Percentiles rank a stretch among this genome's conserved stretches.
phyloP scores from a whole-genome alignment of 2,329 filamentous ascomycete genomes.

The Cladorrhinum sp. region DNA sequence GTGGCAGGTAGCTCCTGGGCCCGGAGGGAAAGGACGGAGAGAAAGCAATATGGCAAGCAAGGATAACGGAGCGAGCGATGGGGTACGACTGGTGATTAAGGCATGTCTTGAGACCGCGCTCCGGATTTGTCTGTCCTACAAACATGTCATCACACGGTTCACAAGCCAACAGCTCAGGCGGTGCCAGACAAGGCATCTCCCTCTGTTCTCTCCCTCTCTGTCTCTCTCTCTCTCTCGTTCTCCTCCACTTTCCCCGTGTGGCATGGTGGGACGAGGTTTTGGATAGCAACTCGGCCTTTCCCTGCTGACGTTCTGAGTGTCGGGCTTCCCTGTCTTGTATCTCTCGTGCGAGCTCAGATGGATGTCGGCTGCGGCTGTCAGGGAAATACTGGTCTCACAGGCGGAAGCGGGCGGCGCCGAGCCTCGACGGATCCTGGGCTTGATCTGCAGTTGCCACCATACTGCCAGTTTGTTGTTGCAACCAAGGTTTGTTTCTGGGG shows the following conservation, averaged over 20 bases:
- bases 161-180: not conserved
- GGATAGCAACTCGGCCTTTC: conserved; percentile 6
- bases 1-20: not conserved
- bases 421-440: conserved; percentile 1
- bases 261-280: conserved; percentile 18
- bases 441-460: not conserved
- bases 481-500: not conserved
- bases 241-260: conserved; percentile 2
- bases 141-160: conserved; percentile 23
- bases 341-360: conserved; percentile 13
- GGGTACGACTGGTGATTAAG: not conserved
- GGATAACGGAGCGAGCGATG: not conserved
- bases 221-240: not conserved
- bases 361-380: conserved; percentile 15
- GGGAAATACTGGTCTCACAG: conserved; percentile 18
- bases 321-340: conserved; percentile 12
- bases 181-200: not conserved
- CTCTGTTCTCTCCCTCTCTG: not conserved
- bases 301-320: conserved; percentile 18
- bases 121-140: conserved; percentile 16
- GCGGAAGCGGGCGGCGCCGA: conserved; percentile 11
- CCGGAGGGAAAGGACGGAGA: not conserved
- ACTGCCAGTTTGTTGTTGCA: not conserved
- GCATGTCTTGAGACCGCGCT: conserved; percentile 15
- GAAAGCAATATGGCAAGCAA: not conserved